phyloP scores from a whole-genome alignment of 208 protist genomes.

The Leishmania mexicana region DNA sequence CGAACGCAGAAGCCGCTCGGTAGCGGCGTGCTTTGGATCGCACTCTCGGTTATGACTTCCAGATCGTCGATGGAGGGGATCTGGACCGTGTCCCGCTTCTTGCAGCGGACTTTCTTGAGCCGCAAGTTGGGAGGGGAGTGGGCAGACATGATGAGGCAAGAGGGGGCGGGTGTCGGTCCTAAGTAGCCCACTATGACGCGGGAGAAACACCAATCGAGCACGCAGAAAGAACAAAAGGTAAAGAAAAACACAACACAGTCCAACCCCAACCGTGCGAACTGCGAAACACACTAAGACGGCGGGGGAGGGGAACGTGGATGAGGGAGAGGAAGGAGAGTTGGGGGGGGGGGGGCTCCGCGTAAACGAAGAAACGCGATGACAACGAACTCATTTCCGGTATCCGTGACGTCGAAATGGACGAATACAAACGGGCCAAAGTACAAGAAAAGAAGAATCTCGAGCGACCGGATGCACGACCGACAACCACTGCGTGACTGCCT shows the following conservation, averaged over 20 bases:
- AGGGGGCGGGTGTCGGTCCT: background rate
- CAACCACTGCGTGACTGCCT: background rate
- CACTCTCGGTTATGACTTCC: slow-evolving; percentile 36
- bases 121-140: slow-evolving; percentile 20
- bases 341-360: background rate
- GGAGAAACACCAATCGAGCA: background rate
- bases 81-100: slow-evolving; percentile 67
- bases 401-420: background rate
- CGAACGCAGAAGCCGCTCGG: slow-evolving; percentile 70
- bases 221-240: background rate
- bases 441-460: background rate
- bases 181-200: background rate
- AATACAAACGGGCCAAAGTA: background rate
- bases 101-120: slow-evolving; percentile 45
- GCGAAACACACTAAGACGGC: background rate
- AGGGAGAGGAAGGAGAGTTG: no score
- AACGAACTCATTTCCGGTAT: background rate
- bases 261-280: background rate
- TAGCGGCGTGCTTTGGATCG: slow-evolving; percentile 39
- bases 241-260: background rate
- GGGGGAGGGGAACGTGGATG: background rate
- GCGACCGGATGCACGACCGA: background rate
- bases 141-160: slow-evolving; percentile 7
- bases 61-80: slow-evolving; percentile 66
- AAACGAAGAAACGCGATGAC: background rate